phyloP scores from a whole-genome alignment of 495 filamentous ascomycete genomes.

The Xylaria acuta region DNA sequence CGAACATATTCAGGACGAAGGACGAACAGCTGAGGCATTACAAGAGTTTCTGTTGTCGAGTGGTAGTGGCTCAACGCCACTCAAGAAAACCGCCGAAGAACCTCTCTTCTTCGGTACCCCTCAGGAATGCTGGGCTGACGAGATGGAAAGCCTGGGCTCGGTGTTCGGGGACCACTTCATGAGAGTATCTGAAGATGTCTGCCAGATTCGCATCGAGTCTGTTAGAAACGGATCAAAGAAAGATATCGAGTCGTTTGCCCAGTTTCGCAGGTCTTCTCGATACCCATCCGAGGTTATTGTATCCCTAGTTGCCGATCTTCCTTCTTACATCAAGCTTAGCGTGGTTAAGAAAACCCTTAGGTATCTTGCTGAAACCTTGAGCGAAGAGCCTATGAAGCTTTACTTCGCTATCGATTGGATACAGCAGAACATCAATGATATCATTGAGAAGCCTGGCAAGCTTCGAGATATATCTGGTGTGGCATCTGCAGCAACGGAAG shows the following conservation, averaged over 20 bases:
- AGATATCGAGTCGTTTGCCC: slow-evolving; percentile 53
- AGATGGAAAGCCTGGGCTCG: slow-evolving; percentile 77
- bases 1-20: slow-evolving; percentile 71
- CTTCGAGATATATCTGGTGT: slow-evolving; percentile 81
- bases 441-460: slow-evolving; percentile 81
- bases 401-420: slow-evolving; percentile 92
- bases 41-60: slow-evolving; percentile 70
- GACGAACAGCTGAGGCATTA: slow-evolving; percentile 76
- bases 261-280: slow-evolving; percentile 58
- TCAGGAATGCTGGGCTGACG: slow-evolving; percentile 79
- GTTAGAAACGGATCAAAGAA: slow-evolving; percentile 51
- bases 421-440: slow-evolving; percentile 73
- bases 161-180: slow-evolving; percentile 76
- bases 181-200: slow-evolving; percentile 62
- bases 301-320: slow-evolving; percentile 70
- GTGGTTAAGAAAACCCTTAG: slow-evolving; percentile 78
- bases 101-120: slow-evolving; percentile 51
- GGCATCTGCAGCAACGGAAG: slow-evolving; percentile 62
- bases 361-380: slow-evolving; percentile 68
- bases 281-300: slow-evolving; percentile 86
- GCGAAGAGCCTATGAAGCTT: slow-evolving; percentile 82
- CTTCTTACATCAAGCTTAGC: slow-evolving; percentile 90
- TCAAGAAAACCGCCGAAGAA: slow-evolving; percentile 34
- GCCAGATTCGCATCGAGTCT: slow-evolving; percentile 63
- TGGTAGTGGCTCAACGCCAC: slow-evolving; percentile 37